These are phyloP conservation scores for Aureobasidium lini DNA, from an alignment of 2,329 filamentous ascomycete genomes.

Conservation along the genomic window DNA sequence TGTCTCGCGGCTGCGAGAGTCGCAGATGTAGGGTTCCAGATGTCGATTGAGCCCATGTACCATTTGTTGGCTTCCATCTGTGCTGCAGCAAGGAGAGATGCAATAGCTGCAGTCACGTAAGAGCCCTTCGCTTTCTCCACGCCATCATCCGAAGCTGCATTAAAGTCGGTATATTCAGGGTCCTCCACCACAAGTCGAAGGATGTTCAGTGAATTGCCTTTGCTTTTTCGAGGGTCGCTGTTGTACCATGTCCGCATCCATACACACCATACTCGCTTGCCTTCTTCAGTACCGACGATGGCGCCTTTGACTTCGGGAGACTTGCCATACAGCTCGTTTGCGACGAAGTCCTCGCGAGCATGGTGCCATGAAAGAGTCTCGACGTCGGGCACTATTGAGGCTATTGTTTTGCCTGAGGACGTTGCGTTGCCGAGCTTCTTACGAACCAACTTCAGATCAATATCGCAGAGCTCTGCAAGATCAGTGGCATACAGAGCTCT, in stretches of 20 bases:
- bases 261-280: slow-evolving; percentile 61
- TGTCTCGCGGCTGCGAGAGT: slow-evolving; percentile 34
- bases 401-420: slow-evolving; percentile 39
- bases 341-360: slow-evolving; percentile 72
- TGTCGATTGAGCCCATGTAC: slow-evolving; percentile 61
- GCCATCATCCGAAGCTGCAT: slow-evolving; percentile 20
- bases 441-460: slow-evolving; percentile 58
- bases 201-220: slow-evolving; percentile 62
- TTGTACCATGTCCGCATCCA: slow-evolving; percentile 62
- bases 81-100: slow-evolving; percentile 58
- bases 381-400: slow-evolving; percentile 62
- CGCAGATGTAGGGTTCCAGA: slow-evolving; percentile 71
- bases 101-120: slow-evolving; percentile 44
- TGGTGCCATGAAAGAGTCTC: slow-evolving; percentile 70
- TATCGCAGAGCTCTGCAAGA: slow-evolving; percentile 53
- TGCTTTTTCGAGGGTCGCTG: slow-evolving; percentile 43
- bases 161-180: slow-evolving; percentile 18
- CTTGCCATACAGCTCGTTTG: slow-evolving; percentile 52
- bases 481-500: slow-evolving; percentile 49
- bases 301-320: slow-evolving; percentile 62
- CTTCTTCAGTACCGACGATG: slow-evolving; percentile 45
- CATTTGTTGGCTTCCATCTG: slow-evolving; percentile 64
- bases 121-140: slow-evolving; percentile 17
- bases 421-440: slow-evolving; percentile 34
- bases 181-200: slow-evolving; percentile 62